phyloP scores from a whole-genome alignment of 495 filamentous ascomycete species.

The Aspergillus saccharolyticus region DNA sequence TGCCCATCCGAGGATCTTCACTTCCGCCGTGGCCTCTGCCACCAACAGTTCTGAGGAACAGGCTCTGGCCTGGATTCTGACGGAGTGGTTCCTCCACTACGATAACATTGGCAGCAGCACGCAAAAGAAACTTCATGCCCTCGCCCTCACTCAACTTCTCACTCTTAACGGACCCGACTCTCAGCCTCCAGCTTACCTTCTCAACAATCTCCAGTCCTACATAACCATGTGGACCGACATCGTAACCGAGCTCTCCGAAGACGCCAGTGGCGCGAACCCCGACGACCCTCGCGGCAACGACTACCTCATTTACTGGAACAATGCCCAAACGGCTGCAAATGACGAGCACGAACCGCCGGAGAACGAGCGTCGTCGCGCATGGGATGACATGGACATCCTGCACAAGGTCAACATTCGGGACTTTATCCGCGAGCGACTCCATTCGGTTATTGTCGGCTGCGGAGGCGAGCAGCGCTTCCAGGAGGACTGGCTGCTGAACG shows the following conservation, averaged over 20 bases:
- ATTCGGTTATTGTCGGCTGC: conserved; percentile 56
- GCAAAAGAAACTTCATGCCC: conserved; percentile 72
- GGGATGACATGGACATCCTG: conserved; percentile 61
- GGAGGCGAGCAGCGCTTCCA: conserved; percentile 73
- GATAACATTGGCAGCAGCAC: conserved; percentile 71
- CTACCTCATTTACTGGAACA: conserved; percentile 52
- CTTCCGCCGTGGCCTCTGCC: conserved; percentile 45
- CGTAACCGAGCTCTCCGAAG: conserved; percentile 55
- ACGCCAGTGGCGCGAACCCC: conserved; percentile 31
- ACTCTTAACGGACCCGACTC: conserved; percentile 53
- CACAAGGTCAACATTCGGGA: conserved; percentile 63
- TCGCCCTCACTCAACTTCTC: conserved; percentile 77
- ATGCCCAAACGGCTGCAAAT: conserved; percentile 24
- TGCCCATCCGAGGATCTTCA: conserved; percentile 60
- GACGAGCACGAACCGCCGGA: conserved; percentile 58
- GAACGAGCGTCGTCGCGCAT: conserved; percentile 49
- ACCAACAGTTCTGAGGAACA: conserved; percentile 41
- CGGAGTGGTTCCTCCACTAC: conserved; percentile 85
- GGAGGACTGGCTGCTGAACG: conserved; percentile 76
- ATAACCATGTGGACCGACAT: conserved; percentile 67
- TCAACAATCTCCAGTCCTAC: conserved; percentile 57
- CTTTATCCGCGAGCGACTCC: conserved; percentile 64
- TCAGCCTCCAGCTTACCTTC: conserved; percentile 47
- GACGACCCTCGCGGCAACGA: conserved; percentile 36
- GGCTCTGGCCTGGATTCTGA: conserved; percentile 64